Evolutionary conservation across 2,329 filamentous ascomycete genomes (phyloP).

Genomic region (Rhexocercosporidium sp.): DNA sequence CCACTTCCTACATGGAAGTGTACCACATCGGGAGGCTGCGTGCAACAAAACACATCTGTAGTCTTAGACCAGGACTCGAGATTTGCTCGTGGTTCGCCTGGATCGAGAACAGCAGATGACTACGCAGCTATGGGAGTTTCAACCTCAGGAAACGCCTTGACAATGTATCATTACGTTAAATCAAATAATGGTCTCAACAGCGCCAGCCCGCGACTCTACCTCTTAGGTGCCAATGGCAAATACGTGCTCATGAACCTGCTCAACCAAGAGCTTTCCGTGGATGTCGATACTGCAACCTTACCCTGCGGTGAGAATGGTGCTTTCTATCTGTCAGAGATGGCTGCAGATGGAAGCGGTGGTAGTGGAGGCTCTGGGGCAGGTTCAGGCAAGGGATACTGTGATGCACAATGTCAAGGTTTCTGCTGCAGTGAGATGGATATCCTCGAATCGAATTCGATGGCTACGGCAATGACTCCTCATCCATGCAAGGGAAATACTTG

Average conservation of each 20-base stretch:
- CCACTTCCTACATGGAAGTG: constrained; percentile 57
- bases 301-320: constrained; percentile 75
- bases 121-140: constrained; percentile 51
- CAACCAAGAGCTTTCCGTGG: constrained; percentile 72
- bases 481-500: constrained; percentile 57
- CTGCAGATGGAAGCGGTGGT: constrained; percentile 61
- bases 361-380: constrained; percentile 49
- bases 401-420: constrained; percentile 57
- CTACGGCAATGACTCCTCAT: constrained; percentile 63
- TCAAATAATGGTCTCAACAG: constrained; percentile 49
- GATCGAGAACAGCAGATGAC: constrained; percentile 47
- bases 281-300: constrained; percentile 70
- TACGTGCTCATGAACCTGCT: constrained; percentile 70
- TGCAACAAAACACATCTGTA: constrained; percentile 52
- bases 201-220: constrained; percentile 40
- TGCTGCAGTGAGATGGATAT: constrained; percentile 72
- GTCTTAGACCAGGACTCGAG: constrained; percentile 53
- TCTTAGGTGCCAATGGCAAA: constrained; percentile 45
- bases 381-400: constrained; percentile 67
- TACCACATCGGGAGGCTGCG: constrained; percentile 55
- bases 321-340: constrained; percentile 69
- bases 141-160: constrained; percentile 45
- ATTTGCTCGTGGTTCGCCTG: constrained; percentile 39
- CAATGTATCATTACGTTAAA: constrained; percentile 49
- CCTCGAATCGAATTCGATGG: constrained; percentile 65